These are phyloP conservation scores for Violaceomyces palustris DNA, from an alignment of 1,284 basidiomycete genomes.

Conservation along the genomic window DNA sequence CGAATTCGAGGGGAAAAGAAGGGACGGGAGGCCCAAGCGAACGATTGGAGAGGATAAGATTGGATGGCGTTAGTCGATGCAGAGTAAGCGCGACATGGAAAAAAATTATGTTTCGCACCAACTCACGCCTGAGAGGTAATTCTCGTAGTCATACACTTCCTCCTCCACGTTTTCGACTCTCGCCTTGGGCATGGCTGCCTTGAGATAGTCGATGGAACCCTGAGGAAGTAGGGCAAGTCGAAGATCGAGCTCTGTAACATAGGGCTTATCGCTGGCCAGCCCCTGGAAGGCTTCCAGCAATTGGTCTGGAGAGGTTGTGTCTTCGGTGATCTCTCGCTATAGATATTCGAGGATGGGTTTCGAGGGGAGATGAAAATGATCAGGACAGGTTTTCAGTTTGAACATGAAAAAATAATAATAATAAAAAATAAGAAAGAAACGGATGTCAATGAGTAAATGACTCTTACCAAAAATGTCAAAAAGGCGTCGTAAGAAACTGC, in stretches of 20 bases:
- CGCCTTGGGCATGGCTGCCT: constrained; percentile 38
- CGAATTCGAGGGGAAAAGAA: too few relatives aligned
- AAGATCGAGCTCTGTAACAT: constrained; percentile 88
- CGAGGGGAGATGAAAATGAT: neutral
- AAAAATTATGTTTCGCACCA: too few relatives aligned
- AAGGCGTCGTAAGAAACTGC: constrained; percentile 90
- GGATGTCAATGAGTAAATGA: too few relatives aligned
- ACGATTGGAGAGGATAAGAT: too few relatives aligned
- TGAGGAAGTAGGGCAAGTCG: constrained; percentile 76
- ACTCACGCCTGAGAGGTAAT: constrained; percentile 30
- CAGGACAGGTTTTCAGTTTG: neutral
- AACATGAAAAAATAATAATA: too few relatives aligned
- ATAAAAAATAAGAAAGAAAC: too few relatives aligned
- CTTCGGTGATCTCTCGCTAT: constrained; percentile 77
- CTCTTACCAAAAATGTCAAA: constrained; percentile 81
- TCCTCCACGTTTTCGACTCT: constrained; percentile 35
- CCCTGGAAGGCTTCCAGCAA: constrained; percentile 88
- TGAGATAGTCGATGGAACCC: constrained; percentile 73
- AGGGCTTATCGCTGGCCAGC: constrained; percentile 86
- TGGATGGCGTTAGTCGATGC: too few relatives aligned
- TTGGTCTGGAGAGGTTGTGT: constrained; percentile 87
- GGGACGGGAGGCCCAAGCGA: too few relatives aligned
- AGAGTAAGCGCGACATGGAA: too few relatives aligned
- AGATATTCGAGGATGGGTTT: too few relatives aligned
- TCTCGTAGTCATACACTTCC: constrained; percentile 40